Base-by-base conservation (phyloP, 176 grass and related monocot species). In the Avena sativa region DNA sequence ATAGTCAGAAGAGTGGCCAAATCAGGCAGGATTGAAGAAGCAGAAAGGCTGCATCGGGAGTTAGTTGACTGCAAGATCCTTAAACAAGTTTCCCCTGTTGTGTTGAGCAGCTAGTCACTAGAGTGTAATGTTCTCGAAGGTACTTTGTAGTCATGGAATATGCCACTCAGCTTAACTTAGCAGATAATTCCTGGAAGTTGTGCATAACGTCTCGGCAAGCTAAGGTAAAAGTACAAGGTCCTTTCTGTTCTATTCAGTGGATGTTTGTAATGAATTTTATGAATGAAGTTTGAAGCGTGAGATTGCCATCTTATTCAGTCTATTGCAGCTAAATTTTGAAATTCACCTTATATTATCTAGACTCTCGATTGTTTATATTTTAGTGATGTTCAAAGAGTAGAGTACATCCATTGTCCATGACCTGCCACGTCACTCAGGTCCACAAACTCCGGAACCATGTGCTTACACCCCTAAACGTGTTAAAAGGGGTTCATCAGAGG, bases 1-100 rank as follows among this genome's bases (percentile, higher is more conserved):
- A 71, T 95, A 68, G 71, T 95, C 52, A 89, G 81, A 91, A 87
- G 81, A 78, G 71, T 95, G 7, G 83, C 93, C 40, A 85, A 83
- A 25, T 86, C 88, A 89, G 93, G 93, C 60, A 59, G 57, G 47
- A 72, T 63, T 80, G 85, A 91, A 83, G 88, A 90, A 72, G 93
- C 93, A 55, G 26, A 63, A 75, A 48, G 69, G 78, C 69, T 95
- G 84, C 71, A 85, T 74, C 77, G 50, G 63, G 83, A 75, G 65
- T 84, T 95, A 84, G 26, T 91, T 47, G 64, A 89, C 38, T 82
- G 76, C 77, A 89, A 92, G 55, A 70, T 95, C 70, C 69, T 90
- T 55, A 43, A 43, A 43, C 40, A 43, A 43, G 40, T 43, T 43
- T 43, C 40, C 40, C 40, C 40, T 43, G 40, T 43, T 43, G 40